Conservation (phyloP, 2,329 filamentous ascomycete species). For the Mariannaea sp. region DNA sequence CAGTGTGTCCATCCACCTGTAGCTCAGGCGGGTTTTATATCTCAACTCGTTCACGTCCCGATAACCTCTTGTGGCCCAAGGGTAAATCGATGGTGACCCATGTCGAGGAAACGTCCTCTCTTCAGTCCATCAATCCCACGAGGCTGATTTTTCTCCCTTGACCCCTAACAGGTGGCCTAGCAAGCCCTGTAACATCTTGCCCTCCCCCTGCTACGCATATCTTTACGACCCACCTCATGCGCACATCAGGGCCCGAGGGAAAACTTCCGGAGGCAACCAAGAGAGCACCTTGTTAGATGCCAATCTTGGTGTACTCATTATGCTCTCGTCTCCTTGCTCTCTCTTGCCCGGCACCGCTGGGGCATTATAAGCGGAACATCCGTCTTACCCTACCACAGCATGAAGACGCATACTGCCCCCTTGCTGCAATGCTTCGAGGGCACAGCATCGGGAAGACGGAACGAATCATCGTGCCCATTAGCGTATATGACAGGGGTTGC, state of each 20-base stretch:
- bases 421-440: background rate
- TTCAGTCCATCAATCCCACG: background rate
- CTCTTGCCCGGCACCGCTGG: background rate
- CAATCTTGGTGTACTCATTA: conserved; percentile 16
- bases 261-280: conserved; percentile 4
- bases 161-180: conserved; percentile 6
- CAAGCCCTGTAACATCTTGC: conserved; percentile 12
- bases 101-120: conserved; percentile 3
- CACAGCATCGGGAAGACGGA: background rate
- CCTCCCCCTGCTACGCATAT: conserved; percentile 2
- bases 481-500: background rate
- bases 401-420: background rate
- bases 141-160: conserved; percentile 5
- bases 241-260: conserved; percentile 8
- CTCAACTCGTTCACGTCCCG: background rate
- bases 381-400: background rate
- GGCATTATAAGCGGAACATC: background rate
- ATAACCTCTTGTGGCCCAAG: conserved; percentile 1
- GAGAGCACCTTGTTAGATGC: conserved; percentile 18
- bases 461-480: background rate
- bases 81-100: background rate
- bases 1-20: no score
- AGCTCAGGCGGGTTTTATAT: conserved; percentile 1
- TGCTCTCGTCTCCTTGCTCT: background rate
- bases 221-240: conserved; percentile 10